These are phyloP conservation scores for Penicillium atrosanguineum DNA, from an alignment of 495 filamentous ascomycete species.

Conservation along the genomic window DNA sequence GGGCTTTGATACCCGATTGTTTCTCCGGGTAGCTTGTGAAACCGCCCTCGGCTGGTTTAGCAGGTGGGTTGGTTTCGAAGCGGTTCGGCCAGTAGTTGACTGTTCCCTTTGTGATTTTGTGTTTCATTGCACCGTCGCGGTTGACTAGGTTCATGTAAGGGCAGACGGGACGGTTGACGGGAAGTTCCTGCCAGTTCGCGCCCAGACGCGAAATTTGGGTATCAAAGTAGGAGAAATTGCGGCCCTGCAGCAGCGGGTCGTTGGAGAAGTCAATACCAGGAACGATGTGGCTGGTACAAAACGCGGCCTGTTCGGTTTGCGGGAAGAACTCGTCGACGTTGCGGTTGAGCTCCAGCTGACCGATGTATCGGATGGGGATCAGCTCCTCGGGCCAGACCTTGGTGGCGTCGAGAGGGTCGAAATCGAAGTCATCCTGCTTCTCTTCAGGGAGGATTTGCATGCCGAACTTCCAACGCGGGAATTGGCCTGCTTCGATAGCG, in stretches of 20 bases:
- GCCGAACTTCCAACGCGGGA: conserved; percentile 79
- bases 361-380: conserved; percentile 76
- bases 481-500: conserved; percentile 69
- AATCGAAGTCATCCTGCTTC: conserved; percentile 77
- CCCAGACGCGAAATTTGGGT: conserved; percentile 83
- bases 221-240: conserved; percentile 87
- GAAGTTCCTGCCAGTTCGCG: conserved; percentile 81
- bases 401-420: conserved; percentile 88
- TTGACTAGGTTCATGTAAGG: conserved; percentile 57
- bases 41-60: conserved; percentile 55
- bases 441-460: conserved; percentile 73
- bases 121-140: conserved; percentile 36
- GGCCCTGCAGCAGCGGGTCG: conserved; percentile 78
- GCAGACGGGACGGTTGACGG: conserved; percentile 76
- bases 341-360: conserved; percentile 77
- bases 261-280: conserved; percentile 86
- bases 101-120: conserved; percentile 61
- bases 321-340: conserved; percentile 86
- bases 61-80: conserved; percentile 61
- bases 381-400: conserved; percentile 88
- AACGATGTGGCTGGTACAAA: conserved; percentile 82
- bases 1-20: conserved; percentile 65
- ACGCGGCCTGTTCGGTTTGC: conserved; percentile 77
- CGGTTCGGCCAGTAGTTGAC: conserved; percentile 93
- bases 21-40: conserved; percentile 68